Percentiles rank a stretch among this genome's conserved stretches.
Evolutionary conservation across 1,284 basidiomycete genomes (phyloP).

Genomic region (Hemileccinum hortonii): DNA sequence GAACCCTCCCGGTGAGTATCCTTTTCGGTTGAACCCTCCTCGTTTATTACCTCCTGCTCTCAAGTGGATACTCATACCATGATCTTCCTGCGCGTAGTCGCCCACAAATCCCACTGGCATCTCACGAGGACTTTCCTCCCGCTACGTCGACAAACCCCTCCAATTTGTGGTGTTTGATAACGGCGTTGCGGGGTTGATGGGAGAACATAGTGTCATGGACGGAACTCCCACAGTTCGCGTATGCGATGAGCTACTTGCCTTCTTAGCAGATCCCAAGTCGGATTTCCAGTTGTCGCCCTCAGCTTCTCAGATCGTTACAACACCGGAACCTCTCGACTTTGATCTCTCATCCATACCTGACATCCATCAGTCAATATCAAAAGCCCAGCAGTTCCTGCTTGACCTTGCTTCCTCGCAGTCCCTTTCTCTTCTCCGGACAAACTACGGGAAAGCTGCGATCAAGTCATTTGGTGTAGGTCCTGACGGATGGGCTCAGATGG

Average conservation of each 20-base stretch:
- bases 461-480: slow-evolving; percentile 84
- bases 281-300: slow-evolving; percentile 47
- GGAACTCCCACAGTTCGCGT: slow-evolving; percentile 66
- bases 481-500: slow-evolving; percentile 92
- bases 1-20: slow-evolving; percentile 39
- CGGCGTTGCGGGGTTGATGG: slow-evolving; percentile 78
- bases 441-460: slow-evolving; percentile 86
- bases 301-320: slow-evolving; percentile 27
- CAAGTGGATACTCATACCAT: background rate
- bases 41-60: background rate
- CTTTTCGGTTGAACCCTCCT: background rate
- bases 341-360: slow-evolving; percentile 48
- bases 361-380: slow-evolving; percentile 48
- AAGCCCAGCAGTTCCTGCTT: slow-evolving; percentile 56
- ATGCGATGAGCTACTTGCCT: slow-evolving; percentile 67
- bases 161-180: slow-evolving; percentile 84
- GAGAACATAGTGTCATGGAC: slow-evolving; percentile 92
- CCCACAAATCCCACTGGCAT: slow-evolving; percentile 11
- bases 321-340: slow-evolving; percentile 60
- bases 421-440: slow-evolving; percentile 65
- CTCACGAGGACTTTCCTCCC: slow-evolving; percentile 58
- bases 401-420: slow-evolving; percentile 68
- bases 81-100: slow-evolving; percentile 7
- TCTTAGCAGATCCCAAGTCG: slow-evolving; percentile 58
- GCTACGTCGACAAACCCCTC: slow-evolving; percentile 83